Conservation (phyloP, 306 rosid genomes). For the Ammopiptanthus mongolicus region DNA sequence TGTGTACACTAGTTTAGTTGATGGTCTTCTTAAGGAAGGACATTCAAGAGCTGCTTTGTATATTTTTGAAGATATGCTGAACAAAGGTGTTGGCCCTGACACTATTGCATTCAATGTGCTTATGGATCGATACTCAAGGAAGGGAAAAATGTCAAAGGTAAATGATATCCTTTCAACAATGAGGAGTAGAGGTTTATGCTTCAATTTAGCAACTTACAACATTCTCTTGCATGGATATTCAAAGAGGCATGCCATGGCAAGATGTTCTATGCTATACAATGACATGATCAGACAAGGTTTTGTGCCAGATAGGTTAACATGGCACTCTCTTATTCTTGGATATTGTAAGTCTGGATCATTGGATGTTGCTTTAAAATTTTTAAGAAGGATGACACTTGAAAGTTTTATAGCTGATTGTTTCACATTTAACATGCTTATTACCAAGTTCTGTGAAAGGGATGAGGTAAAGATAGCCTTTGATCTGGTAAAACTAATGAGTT, state of each 20-base stretch:
- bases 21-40: slow-evolving; percentile 66
- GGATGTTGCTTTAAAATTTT: slow-evolving; percentile 57
- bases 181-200: slow-evolving; percentile 38
- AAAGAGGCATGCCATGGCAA: slow-evolving; percentile 33
- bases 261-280: slow-evolving; percentile 40
- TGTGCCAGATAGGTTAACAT: slow-evolving; percentile 50
- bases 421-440: slow-evolving; percentile 57
- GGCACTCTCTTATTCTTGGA: slow-evolving; percentile 67
- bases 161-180: slow-evolving; percentile 45
- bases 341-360: slow-evolving; percentile 46
- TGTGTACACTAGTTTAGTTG: slow-evolving; percentile 50
- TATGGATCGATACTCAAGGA: slow-evolving; percentile 57
- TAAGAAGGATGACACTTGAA: slow-evolving; percentile 43
- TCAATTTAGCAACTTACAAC: slow-evolving; percentile 58
- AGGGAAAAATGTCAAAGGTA: slow-evolving; percentile 45
- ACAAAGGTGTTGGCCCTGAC: slow-evolving; percentile 50
- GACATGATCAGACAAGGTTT: slow-evolving; percentile 40
- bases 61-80: slow-evolving; percentile 61
- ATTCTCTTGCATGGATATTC: slow-evolving; percentile 73
- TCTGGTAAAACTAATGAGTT: slow-evolving; percentile 43
- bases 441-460: slow-evolving; percentile 52
- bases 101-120: slow-evolving; percentile 49
- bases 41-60: slow-evolving; percentile 55
- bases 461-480: slow-evolving; percentile 44
- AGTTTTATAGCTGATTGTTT: slow-evolving; percentile 45